Evolutionary conservation across 108 stramenopile species (phyloP), one percentile per base, ranked within the genome.

Genomic region (Cyclotella kingstonii): DNA sequence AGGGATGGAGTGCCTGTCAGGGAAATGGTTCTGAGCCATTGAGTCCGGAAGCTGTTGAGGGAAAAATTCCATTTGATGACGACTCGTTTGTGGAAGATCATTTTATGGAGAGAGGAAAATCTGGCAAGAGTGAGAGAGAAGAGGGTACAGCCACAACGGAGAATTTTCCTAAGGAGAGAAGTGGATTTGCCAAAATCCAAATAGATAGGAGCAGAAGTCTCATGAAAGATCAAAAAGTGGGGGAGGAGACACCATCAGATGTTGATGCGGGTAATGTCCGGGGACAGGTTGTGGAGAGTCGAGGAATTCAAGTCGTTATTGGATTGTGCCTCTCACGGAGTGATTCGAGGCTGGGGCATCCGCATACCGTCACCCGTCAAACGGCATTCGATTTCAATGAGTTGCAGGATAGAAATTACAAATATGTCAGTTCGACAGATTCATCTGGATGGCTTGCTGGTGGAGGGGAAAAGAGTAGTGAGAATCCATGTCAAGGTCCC

Each of bases 371-470:
- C 27, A 93, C 92, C 39, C 69, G 92, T 45, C 92, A 93, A 64
- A 89, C 87, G 34, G 87, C 86, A 14, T 93, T 87, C 74, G 89
- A 93, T 68, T 93, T 93, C 55, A 93, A 93, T 60, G 92, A 93
- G 55, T 47, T 93, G 56, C 92, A 93, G 68, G 92, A 93, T 82
- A 80, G 92, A 28, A 74, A 81, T 53, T 93, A 93, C 81, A 89
- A 90, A 62, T 93, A 89, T 70, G 92, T 93, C 28, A 81, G 79
- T 36, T 86, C 85, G 12, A 93, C 92, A 3, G 87, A 89, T 62
- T 49, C 72, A 5, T 71, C 49, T 51, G 92, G 92, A 26, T 93
- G 92, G 92, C 63, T 81, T 39, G 92, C 92, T 36, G 92, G 92
- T 5, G 92, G 92, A 41, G 92, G 92, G 5, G 92, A 93, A 55